phyloP scores from a whole-genome alignment of 2,329 filamentous ascomycete genomes.

The Teratosphaeria epicoccoides region DNA sequence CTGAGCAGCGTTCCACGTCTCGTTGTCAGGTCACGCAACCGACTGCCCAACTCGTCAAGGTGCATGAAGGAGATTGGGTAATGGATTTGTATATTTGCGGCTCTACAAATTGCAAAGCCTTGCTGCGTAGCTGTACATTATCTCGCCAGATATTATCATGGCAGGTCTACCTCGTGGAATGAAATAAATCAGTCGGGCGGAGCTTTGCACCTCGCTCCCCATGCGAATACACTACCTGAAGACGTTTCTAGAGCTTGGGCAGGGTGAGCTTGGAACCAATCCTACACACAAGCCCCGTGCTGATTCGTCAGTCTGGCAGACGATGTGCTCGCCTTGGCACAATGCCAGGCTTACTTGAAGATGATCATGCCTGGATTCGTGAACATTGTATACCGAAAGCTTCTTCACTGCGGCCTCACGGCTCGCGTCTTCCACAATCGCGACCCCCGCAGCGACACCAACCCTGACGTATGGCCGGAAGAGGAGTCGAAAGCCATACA shows the following conservation, averaged over 20 bases:
- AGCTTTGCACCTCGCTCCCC: slow-evolving; percentile 61
- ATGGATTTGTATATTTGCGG: not conserved
- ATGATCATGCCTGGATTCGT: slow-evolving; percentile 73
- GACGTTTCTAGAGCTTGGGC: slow-evolving; percentile 60
- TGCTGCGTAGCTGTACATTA: not conserved
- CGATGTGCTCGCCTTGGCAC: slow-evolving; percentile 60
- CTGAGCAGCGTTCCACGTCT: not conserved
- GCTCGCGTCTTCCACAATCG: slow-evolving; percentile 60
- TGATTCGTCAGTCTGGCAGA: slow-evolving; percentile 34
- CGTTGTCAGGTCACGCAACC: not conserved
- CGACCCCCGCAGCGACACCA: slow-evolving; percentile 53
- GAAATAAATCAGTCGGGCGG: slow-evolving; percentile 57
- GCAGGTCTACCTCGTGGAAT: slow-evolving; percentile 16
- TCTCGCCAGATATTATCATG: slow-evolving; percentile 1
- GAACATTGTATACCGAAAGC: slow-evolving; percentile 75
- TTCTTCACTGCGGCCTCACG: slow-evolving; percentile 72
- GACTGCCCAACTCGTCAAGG: not conserved
- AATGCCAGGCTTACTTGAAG: slow-evolving; percentile 65
- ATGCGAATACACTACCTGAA: slow-evolving; percentile 62
- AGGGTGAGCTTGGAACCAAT: slow-evolving; percentile 7
- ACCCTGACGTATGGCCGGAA: slow-evolving; percentile 51
- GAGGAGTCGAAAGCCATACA: slow-evolving; percentile 66
- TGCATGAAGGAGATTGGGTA: not conserved
- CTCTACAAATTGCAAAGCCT: too few species aligned
- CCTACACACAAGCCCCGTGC: slow-evolving; percentile 5